Evolutionary conservation across 148 eudicot species (phyloP).

Genomic region (Vaccinium myrtillus): DNA sequence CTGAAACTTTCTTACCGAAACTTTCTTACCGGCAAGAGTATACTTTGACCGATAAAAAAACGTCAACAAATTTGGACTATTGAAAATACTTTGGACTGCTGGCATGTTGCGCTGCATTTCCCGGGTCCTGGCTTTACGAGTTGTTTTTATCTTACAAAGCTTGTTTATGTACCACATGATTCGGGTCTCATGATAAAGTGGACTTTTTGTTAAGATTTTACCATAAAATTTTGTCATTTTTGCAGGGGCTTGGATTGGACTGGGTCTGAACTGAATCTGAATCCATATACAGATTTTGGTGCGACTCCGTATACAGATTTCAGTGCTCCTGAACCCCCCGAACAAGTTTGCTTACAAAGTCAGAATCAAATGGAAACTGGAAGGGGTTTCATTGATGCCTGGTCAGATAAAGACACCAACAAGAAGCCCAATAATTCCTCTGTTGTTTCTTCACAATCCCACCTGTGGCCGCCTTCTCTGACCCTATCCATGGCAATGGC

Average conservation of each 20-base stretch:
- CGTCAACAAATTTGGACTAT: no score
- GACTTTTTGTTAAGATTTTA: no score
- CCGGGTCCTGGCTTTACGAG: no score
- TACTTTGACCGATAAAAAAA: no score
- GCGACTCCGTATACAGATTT: slow-evolving; percentile 29
- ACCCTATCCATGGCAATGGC: slow-evolving; percentile 41
- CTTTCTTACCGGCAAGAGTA: no score
- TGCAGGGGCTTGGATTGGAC: slow-evolving; percentile 51
- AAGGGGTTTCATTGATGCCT: slow-evolving; percentile 51
- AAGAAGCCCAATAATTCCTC: slow-evolving; percentile 23
- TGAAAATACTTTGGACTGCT: no score
- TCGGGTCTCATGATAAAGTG: no score
- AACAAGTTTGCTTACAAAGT: background rate
- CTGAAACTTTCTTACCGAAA: no score
- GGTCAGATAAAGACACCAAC: slow-evolving; percentile 37
- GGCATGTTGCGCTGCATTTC: no score
- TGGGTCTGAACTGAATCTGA: slow-evolving; percentile 24
- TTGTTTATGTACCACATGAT: no score
- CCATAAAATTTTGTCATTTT: background rate
- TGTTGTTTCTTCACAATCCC: slow-evolving; percentile 18
- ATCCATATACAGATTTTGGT: slow-evolving; percentile 18
- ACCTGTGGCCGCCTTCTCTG: slow-evolving; percentile 34
- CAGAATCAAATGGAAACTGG: slow-evolving; percentile 10
- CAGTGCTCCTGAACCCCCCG: slow-evolving; percentile 7
- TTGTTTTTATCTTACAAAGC: no score